Conservation (phyloP, 805 yeast species). For the Pichia exigua region DNA sequence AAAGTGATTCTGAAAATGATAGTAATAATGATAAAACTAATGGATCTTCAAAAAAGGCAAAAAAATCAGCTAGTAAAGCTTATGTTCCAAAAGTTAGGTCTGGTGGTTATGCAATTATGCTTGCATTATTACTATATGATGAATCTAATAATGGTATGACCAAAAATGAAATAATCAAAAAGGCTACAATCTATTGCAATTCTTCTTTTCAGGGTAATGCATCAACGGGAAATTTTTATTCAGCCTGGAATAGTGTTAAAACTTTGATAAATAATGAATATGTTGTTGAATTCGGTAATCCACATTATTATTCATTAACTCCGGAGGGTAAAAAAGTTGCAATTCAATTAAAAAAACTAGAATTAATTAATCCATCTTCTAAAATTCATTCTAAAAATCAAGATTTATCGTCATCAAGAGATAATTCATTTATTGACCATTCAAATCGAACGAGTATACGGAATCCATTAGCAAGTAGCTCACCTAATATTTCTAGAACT, state of each 20-base stretch:
- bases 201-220: slow-evolving; percentile 52
- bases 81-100: slow-evolving; percentile 71
- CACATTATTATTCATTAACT: slow-evolving; percentile 54
- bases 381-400: background rate
- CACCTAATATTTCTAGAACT: background rate
- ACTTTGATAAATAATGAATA: slow-evolving; percentile 54
- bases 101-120: slow-evolving; percentile 77
- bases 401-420: background rate
- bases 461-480: slow-evolving; percentile 5
- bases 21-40: background rate
- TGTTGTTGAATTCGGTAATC: slow-evolving; percentile 50
- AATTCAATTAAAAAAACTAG: slow-evolving; percentile 37
- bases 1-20: background rate
- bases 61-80: slow-evolving; percentile 20
- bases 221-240: slow-evolving; percentile 51
- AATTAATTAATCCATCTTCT: background rate
- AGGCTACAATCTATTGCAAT: slow-evolving; percentile 50
- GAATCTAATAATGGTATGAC: slow-evolving; percentile 47
- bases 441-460: background rate
- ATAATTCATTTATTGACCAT: background rate
- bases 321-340: slow-evolving; percentile 67
- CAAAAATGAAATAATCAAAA: slow-evolving; percentile 47
- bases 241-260: slow-evolving; percentile 71
- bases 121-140: slow-evolving; percentile 50
- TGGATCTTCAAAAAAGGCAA: background rate